Evolutionary conservation across 2,329 filamentous ascomycete species (phyloP), one percentile per base, ranked within the genome.

Genomic region (Aspergillus fumigatiaffinis): DNA sequence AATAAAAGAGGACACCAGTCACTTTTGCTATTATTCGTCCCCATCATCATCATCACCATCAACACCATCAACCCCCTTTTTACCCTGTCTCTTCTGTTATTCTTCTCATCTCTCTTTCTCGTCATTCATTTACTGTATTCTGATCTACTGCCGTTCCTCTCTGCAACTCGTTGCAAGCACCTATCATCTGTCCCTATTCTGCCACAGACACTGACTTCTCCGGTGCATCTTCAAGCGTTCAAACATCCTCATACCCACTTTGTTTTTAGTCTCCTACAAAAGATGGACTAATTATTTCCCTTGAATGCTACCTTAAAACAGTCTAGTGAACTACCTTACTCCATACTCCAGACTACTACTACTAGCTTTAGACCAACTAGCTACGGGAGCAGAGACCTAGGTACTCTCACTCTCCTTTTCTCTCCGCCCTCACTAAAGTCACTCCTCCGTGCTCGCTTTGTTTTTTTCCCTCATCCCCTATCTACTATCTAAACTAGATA

Each of bases 1-100:
- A 7, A 38, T 23, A 12, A 10, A 21, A 23, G 10, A 23, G 8
- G 20, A 46, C 42, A 46, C 42, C 42, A 46, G 42, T 46, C 42
- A 38, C 14, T 38, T 38, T 21, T 46, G n/a, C 10, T 23, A 20
- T 46, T 21, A 10, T n/a, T 57, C 53, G 55, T 56, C 28, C 28
- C 28, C 28, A 29, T 29, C 10, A 29, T 10, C 28, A 29, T 4
- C 28, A 12, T 12, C 28, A 12, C 10, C 32, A 35, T 1, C 32
- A 17, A 0, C 56, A 59, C 41, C 53, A 29, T 55, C 59, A 62
- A 62, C 58, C 62, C 62, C 61, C 53, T 56, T 59, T 62, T 57
- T 54, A 58, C 14, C 50, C 23, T n/a, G n/a, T 23, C 35, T n/a
- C 14, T 23, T 26, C 35, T n/a, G 32, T 17, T 38, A 38, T 17